Base-by-base conservation (phyloP, 768 basidiomycete species). In the Paxillus ammoniavirescens region DNA sequence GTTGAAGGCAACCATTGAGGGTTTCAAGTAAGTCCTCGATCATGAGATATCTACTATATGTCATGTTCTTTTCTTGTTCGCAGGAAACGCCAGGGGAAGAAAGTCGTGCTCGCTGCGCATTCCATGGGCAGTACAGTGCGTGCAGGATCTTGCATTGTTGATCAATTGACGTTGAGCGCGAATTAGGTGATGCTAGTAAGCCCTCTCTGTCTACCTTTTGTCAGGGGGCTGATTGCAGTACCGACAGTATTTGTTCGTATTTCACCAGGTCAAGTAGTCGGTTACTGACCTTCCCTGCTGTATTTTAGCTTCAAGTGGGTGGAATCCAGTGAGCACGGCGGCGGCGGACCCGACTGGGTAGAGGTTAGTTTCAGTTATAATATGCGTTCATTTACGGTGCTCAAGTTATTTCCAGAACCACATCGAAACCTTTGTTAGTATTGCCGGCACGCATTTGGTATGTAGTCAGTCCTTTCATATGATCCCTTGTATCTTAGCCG, bases 221-320 rank as follows among this genome's bases (percentile, higher is more conserved):
- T 42, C 23, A 37, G 31, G 58, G 23, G 43, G 26, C 50, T 56
- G 40, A 64, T 33, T 52, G 26, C 18, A 8, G 13, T 35, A 43
- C 45, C 8, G 14, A 30, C 64, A 94, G 93, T 95, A 94, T 66
- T 95, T 95, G 93, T 95, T 67, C 72, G 92, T 64, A 17, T 58
- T 38, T 42, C 46, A 37, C 30, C 13, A n/a, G 23, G 52, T 8
- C 2, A 1, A 17, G 4, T 8, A 9, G n/a, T 6, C 10, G 26
- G 13, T 42, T 28, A 43, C 56, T 60, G 50, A 61, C 50, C 43
- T 36, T 52, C 3, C 41, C 30, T 31, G 37, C 42, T 18, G 17
- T 50, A 14, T 18, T 17, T 1, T 54, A 95, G 93, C 66, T 81
- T 95, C 64, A 96, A 97, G 75, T 99, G 96, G 96, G 95, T 96